Base-by-base conservation (phyloP, 2,329 filamentous ascomycete genomes). In the Penicillium sp. region DNA sequence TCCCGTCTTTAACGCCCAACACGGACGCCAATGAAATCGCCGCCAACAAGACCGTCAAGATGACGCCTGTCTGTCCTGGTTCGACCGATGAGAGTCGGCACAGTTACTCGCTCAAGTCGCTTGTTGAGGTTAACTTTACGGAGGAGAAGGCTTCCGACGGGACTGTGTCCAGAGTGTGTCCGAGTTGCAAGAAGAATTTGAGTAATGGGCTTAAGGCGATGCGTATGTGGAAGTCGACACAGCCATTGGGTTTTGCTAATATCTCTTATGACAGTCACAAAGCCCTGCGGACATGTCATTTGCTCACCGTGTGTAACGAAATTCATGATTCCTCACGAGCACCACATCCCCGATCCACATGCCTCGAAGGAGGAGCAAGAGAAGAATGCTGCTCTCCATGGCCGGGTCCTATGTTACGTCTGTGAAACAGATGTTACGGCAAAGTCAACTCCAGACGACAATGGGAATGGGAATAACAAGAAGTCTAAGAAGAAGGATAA, bases 221-320 rank as follows among this genome's bases (percentile, higher is more conserved):
- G 72, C 79, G 78, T 80, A 73, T 58, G 76, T 72, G 14, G 11
- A 24, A 24, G 16, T 45, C 3, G 34, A 18, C 29, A 20, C 22
- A 2, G 11, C 7, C 2, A 35, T 49, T 10, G n/a, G 11, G 5
- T 14, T 18, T 24, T 35, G 47, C 58, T 60, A 43, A 62, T 43
- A 16, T 18, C 47, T n/a, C 35, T 50, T 26, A 20, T 24, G 16
- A 34, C 50, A 79, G 78, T 97, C 50, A 87, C 90, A 2, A 92
- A 90, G 71, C 89, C 90, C 0, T 99, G 93, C 67, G 93, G 93
- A 0, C 93, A 99, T 71, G 92, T 97, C 1, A 75, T 97, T 22
- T 99, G 93, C 74, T 88, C 89, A 66, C 87, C 83, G 38, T 97
- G 93, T 68, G 88, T 92, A 16, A 83, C 87, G 53, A 89, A 92